phyloP scores from a whole-genome alignment of 2,329 filamentous ascomycete species.

The Cercospora nicotianae region DNA sequence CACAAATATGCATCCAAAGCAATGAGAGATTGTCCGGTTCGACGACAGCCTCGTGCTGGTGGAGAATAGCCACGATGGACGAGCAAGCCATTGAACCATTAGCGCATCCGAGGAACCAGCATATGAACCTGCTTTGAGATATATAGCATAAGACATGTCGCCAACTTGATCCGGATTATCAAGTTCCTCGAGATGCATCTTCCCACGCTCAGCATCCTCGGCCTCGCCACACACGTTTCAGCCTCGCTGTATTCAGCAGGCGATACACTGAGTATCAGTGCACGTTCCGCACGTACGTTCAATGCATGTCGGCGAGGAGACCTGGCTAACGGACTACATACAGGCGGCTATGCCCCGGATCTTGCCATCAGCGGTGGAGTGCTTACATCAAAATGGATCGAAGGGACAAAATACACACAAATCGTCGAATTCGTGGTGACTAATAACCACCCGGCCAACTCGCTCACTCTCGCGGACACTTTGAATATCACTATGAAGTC shows the following conservation, averaged over 20 bases:
- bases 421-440: conserved; percentile 8
- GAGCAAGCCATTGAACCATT: neutral
- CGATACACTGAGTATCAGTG: neutral
- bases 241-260: neutral
- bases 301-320: neutral
- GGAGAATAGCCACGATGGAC: neutral
- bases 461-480: conserved; percentile 1
- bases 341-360: conserved; percentile 2
- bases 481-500: conserved; percentile 1
- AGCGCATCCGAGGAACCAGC: neutral
- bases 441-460: neutral
- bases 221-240: neutral
- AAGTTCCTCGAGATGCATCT: neutral
- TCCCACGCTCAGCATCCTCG: neutral
- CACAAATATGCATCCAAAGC: neutral
- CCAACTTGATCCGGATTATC: neutral
- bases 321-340: neutral
- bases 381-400: conserved; percentile 1
- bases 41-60: neutral
- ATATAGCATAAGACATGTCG: neutral
- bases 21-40: neutral
- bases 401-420: neutral
- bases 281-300: neutral
- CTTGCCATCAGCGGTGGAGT: neutral
- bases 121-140: neutral